Base-by-base conservation (phyloP, 2,329 filamentous ascomycete species). In the Fusarium avenaceum region DNA sequence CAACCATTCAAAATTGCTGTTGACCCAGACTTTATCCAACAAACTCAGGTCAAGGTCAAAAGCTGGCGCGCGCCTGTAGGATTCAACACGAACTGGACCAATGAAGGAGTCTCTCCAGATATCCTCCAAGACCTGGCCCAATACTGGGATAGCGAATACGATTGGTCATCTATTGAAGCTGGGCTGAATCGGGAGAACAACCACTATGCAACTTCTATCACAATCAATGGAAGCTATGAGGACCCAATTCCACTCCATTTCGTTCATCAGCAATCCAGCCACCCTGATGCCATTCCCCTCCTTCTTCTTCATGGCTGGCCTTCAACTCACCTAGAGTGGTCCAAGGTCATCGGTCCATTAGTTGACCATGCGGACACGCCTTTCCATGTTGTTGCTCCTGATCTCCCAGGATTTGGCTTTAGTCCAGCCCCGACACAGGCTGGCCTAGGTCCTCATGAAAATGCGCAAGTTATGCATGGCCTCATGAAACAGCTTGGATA, bases 341-440 rank as follows among this genome's bases (percentile, higher is more conserved):
- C 44, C 4, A 56, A 56, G 38, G 53, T 56, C 13, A 54, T 38
- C 5, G 51, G n/a, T 2, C 42, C 42, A 20, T 43, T 54, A 11
- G 30, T 48, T 14, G 38, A 26, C 10, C 26, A 47, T 22, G 42
- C n/a, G 2, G 20, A 54, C 11, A 54, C 30, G 13, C 51, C 51
- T 5, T 85, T 83, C 71, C 81, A 85, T 65, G 76, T 85, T 33
- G 78, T 86, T 4, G 80, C 80, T 0, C 84, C 84, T 6, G 80
- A 78, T 6, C 67, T 80, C 3, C 81, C 82, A 1, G 82, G 81
- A 20, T 85, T 77, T 60, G 82, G 78, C 13, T 84, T 84, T 67
- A 82, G 79, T 1, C 73, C 76, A 4, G 57, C 68, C 4, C 58
- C 69, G 4, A 43, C 9, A 2, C 30, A 57, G 10, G 40, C 71